Evolutionary conservation across 2,329 filamentous ascomycete species (phyloP).

Genomic region (Aureobasidium sp.): DNA sequence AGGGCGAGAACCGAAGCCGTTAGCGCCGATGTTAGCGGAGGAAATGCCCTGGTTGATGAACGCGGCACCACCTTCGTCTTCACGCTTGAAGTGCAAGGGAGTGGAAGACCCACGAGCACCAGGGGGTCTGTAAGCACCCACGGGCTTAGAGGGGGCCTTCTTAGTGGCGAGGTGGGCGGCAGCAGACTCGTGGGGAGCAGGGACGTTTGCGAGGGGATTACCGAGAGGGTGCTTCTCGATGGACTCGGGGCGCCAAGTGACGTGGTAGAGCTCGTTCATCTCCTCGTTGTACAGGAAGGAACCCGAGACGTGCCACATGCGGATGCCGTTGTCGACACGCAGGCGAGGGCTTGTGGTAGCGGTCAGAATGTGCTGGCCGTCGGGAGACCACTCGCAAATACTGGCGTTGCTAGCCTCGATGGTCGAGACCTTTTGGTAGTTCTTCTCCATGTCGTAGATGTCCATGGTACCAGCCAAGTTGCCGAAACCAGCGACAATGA

Average conservation of each 20-base stretch:
- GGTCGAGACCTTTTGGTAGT: constrained; percentile 84
- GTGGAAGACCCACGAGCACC: constrained; percentile 84
- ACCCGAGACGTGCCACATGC: constrained; percentile 87
- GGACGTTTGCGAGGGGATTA: constrained; percentile 66
- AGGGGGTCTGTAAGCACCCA: constrained; percentile 91
- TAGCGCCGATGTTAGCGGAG: constrained; percentile 52
- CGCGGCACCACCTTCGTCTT: constrained; percentile 89
- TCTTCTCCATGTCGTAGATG: constrained; percentile 90
- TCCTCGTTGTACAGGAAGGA: constrained; percentile 91
- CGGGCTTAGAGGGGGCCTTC: constrained; percentile 93
- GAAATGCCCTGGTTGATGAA: constrained; percentile 73
- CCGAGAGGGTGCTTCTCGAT: constrained; percentile 50
- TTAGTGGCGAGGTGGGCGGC: constrained; percentile 70
- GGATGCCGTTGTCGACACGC: constrained; percentile 92
- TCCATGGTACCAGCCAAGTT: constrained; percentile 97
- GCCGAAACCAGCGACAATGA: constrained; percentile 90
- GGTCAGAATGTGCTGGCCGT: constrained; percentile 90
- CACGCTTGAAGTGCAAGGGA: constrained; percentile 90
- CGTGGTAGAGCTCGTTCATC: constrained; percentile 88
- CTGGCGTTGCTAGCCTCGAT: constrained; percentile 94
- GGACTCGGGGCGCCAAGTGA: constrained; percentile 70
- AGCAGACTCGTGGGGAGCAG: constrained; percentile 74
- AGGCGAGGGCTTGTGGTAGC: constrained; percentile 95
- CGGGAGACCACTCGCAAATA: constrained; percentile 94
- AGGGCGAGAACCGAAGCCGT: constrained; percentile 64